Evolutionary conservation across 2,329 filamentous ascomycete species (phyloP).

Genomic region (Clonostachys rosea): DNA sequence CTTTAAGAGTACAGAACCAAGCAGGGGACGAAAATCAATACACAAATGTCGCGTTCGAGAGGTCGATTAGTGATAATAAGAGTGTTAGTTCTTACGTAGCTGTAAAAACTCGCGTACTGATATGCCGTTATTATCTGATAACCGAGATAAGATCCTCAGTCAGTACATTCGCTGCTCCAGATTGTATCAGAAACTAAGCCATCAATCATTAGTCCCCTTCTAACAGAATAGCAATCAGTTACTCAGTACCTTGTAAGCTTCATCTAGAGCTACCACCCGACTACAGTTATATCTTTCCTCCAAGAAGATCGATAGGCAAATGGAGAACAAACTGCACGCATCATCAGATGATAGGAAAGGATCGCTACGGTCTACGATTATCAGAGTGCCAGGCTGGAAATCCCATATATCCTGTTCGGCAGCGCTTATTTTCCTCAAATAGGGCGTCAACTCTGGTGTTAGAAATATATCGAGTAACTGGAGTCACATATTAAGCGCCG

Average conservation of each 20-base stretch:
- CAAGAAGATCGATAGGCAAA: constrained; percentile 63
- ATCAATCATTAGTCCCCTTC: too few species aligned
- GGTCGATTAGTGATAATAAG: constrained; percentile 61
- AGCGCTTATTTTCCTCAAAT: not conserved
- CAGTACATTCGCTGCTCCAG: constrained; percentile 40
- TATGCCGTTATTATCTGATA: constrained; percentile 68
- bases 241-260: constrained; percentile 75
- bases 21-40: constrained; percentile 66
- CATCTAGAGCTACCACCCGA: constrained; percentile 65
- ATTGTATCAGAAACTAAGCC: too few species aligned
- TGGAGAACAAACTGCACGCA: constrained; percentile 69
- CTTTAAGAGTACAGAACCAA: constrained; percentile 45
- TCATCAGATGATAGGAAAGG: constrained; percentile 63
- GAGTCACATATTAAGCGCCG: constrained; percentile 37
- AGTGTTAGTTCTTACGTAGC: constrained; percentile 76
- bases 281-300: constrained; percentile 41
- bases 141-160: constrained; percentile 58
- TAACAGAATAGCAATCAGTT: not conserved
- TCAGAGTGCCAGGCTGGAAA: constrained; percentile 22
- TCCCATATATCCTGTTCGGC: constrained; percentile 9
- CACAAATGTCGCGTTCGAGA: constrained; percentile 66
- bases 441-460: constrained; percentile 4
- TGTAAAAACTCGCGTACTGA: constrained; percentile 62
- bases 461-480: constrained; percentile 54
- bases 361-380: constrained; percentile 63